A percentile compares a stretch with the other conserved stretches of the same genome.
Conservation (phyloP, 1,139 yeast genomes). For the Meyerozyma smithsonii region DNA sequence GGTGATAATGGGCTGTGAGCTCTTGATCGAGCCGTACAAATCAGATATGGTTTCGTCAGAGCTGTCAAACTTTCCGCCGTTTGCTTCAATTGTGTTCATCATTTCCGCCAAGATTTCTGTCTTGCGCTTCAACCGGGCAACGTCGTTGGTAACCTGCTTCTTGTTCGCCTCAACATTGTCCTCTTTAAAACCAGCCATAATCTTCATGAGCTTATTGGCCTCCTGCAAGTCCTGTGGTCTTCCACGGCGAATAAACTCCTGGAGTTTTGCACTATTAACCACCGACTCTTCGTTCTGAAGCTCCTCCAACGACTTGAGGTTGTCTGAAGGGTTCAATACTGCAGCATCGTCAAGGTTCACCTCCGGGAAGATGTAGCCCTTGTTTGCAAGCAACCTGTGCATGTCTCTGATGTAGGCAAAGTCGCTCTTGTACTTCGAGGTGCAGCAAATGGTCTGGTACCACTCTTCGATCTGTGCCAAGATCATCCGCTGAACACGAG, state of each 20-base stretch:
- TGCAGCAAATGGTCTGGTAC: slow-evolving; percentile 92
- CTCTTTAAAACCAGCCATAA: slow-evolving; percentile 96
- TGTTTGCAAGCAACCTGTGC: slow-evolving; percentile 85
- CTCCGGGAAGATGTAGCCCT: slow-evolving; percentile 90
- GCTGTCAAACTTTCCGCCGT: slow-evolving; percentile 44
- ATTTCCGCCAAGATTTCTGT: slow-evolving; percentile 89
- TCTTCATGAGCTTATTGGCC: slow-evolving; percentile 93
- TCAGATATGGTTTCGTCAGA: slow-evolving; percentile 73
- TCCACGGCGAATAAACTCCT: slow-evolving; percentile 92
- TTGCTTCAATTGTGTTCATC: slow-evolving; percentile 56
- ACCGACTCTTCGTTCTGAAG: slow-evolving; percentile 87
- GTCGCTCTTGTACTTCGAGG: slow-evolving; percentile 87
- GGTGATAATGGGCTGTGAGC: slow-evolving; percentile 83
- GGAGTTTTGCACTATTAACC: slow-evolving; percentile 92
- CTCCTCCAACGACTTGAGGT: slow-evolving; percentile 83
- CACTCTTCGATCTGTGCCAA: slow-evolving; percentile 94
- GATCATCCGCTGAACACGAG: slow-evolving; percentile 78
- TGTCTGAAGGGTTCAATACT: slow-evolving; percentile 88
- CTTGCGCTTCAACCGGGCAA: slow-evolving; percentile 80
- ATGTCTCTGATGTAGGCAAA: slow-evolving; percentile 89
- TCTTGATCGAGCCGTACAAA: slow-evolving; percentile 71
- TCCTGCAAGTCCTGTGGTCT: slow-evolving; percentile 93
- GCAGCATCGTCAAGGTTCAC: slow-evolving; percentile 88
- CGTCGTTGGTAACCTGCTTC: slow-evolving; percentile 77
- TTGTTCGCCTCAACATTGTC: slow-evolving; percentile 66